Evolutionary conservation across 108 stramenopile species (phyloP).

Genomic region (Fragilaria radians): DNA sequence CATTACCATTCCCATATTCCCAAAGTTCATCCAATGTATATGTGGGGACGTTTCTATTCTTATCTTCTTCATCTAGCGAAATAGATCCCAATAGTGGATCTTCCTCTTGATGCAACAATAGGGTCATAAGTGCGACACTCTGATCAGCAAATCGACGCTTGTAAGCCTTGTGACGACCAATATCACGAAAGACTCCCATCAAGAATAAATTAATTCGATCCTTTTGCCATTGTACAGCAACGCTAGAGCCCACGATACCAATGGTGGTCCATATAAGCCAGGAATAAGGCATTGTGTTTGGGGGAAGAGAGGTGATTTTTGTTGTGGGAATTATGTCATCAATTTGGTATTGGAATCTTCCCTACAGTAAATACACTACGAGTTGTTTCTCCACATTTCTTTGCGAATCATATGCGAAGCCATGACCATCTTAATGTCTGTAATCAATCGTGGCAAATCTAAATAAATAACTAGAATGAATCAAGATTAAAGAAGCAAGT

Average conservation of each 20-base stretch:
- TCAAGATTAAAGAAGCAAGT: too few species aligned
- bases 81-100: conserved; percentile 37
- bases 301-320: too few species aligned
- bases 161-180: conserved; percentile 59
- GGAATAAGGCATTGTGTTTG: too few species aligned
- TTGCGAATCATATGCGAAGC: too few species aligned
- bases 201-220: conserved; percentile 35
- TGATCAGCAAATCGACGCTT: conserved; percentile 42
- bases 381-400: too few species aligned
- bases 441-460: too few species aligned
- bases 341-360: too few species aligned
- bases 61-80: conserved; percentile 37
- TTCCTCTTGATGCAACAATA: conserved; percentile 26
- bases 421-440: too few species aligned
- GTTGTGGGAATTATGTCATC: too few species aligned
- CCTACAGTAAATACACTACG: too few species aligned
- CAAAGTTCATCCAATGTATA: conserved; percentile 50
- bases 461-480: too few species aligned
- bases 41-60: conserved; percentile 22
- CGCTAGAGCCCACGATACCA: neutral
- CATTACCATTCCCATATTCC: conserved; percentile 51
- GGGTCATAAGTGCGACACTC: conserved; percentile 3
- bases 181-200: conserved; percentile 80
- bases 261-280: neutral
- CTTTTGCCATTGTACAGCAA: neutral